These are phyloP conservation scores for Anaeromyces robustus DNA, from an alignment of 192 early-diverging fungal species.

Conservation along the genomic window DNA sequence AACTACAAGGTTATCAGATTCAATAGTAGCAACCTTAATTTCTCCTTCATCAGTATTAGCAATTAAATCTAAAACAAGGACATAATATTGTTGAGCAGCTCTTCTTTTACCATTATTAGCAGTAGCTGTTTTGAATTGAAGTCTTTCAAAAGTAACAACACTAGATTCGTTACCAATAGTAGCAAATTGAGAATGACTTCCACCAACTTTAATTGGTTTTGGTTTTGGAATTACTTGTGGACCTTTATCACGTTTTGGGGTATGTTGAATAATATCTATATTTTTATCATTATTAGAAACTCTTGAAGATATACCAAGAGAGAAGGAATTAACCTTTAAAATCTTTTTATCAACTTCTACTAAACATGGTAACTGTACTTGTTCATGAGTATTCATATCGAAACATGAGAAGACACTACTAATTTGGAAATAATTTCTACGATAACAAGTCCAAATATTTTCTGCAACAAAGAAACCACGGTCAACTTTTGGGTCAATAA, in stretches of 20 bases:
- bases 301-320: constrained; percentile 58
- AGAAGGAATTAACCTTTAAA: constrained; percentile 46
- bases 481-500: constrained; percentile 60
- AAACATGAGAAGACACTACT: constrained; percentile 41
- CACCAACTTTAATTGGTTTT: not conserved
- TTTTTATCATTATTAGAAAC: constrained; percentile 52
- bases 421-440: constrained; percentile 89
- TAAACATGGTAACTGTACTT: constrained; percentile 37
- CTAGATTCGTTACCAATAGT: not conserved
- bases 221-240: constrained; percentile 29
- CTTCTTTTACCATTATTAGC: constrained; percentile 88
- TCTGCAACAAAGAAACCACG: constrained; percentile 83
- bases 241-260: constrained; percentile 85
- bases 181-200: not conserved
- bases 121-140: constrained; percentile 95
- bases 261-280: constrained; percentile 75
- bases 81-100: constrained; percentile 89
- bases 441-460: constrained; percentile 85
- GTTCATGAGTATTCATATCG: constrained; percentile 7
- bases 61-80: constrained; percentile 62
- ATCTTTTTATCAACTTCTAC: constrained; percentile 33
- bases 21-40: constrained; percentile 41
- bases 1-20: constrained; percentile 75
- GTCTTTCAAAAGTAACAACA: constrained; percentile 65
- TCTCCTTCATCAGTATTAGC: constrained; percentile 47